Percentiles rank a stretch among this genome's conserved stretches.
Conservation (phyloP, 176 grass and related monocot genomes). For the Hyparrhenia diplandra region DNA sequence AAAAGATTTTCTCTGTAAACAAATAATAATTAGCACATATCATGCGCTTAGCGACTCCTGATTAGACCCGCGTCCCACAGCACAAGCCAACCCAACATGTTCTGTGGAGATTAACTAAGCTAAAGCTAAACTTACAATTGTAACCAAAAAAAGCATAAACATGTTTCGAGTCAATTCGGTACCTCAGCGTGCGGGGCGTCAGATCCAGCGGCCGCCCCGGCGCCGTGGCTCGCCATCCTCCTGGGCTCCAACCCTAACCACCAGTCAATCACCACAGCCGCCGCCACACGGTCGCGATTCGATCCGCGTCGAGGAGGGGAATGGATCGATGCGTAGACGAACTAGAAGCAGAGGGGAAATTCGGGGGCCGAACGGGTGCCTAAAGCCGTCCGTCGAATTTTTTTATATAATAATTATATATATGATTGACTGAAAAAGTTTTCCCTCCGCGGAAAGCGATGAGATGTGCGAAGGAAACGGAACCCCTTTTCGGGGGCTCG, state of each 20-base stretch:
- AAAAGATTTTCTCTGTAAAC: not conserved
- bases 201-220: slow-evolving; percentile 35
- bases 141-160: too few relatives aligned
- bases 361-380: not conserved
- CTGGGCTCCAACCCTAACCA: slow-evolving; percentile 23
- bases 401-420: not conserved
- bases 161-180: not conserved
- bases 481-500: slow-evolving; percentile 14
- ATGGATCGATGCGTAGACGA: not conserved
- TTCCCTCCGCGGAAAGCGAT: not conserved
- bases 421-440: not conserved
- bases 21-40: not conserved
- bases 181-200: slow-evolving; percentile 50
- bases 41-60: not conserved
- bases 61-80: not conserved
- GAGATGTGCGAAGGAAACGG: not conserved
- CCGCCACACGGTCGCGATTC: not conserved
- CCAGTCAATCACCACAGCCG: not conserved
- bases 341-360: not conserved
- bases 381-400: not conserved
- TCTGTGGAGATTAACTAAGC: not conserved
- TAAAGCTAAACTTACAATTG: not conserved
- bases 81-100: not conserved
- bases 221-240: slow-evolving; percentile 68
- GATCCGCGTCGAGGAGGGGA: not conserved